phyloP scores from a whole-genome alignment of 2,329 filamentous ascomycete species.

The Erysiphe neolycopersici region DNA sequence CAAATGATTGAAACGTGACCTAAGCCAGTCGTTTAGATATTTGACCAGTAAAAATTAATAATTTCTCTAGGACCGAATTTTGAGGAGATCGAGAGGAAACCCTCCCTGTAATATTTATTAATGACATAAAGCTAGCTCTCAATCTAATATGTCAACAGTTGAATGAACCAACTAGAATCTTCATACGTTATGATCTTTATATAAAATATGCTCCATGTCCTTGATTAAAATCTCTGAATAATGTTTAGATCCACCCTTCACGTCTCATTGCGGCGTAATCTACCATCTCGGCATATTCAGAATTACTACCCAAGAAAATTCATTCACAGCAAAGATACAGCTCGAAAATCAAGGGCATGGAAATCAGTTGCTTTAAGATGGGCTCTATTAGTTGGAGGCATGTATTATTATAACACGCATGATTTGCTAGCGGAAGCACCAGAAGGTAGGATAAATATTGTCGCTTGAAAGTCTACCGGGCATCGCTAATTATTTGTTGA shows the following conservation, averaged over 20 bases:
- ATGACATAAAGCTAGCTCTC: too few species aligned
- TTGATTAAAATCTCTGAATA: background rate
- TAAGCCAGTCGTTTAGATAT: too few species aligned
- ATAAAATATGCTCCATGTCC: too few species aligned
- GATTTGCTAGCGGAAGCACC: conserved; percentile 66
- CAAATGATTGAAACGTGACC: too few species aligned
- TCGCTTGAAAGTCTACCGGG: too few species aligned
- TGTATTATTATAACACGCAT: conserved; percentile 92
- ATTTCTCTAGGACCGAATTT: too few species aligned
- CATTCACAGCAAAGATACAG: conserved; percentile 22
- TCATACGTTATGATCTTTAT: too few species aligned
- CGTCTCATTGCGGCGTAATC: conserved; percentile 7
- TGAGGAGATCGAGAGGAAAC: too few species aligned
- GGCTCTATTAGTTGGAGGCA: conserved; percentile 44
- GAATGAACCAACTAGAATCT: too few species aligned
- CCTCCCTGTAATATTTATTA: too few species aligned
- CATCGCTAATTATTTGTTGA: conserved; percentile 6
- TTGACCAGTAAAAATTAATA: too few species aligned
- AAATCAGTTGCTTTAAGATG: conserved; percentile 50
- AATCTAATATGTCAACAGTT: too few species aligned
- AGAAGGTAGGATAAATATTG: conserved; percentile 23
- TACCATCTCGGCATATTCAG: conserved; percentile 4
- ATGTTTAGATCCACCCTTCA: conserved; percentile 11
- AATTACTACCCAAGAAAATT: conserved; percentile 18
- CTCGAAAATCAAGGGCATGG: conserved; percentile 50